A percentile compares a stretch with the other conserved stretches of the same genome.
Evolutionary conservation across 441 rosid species (phyloP).

Genomic region (Adansonia gregorii): DNA sequence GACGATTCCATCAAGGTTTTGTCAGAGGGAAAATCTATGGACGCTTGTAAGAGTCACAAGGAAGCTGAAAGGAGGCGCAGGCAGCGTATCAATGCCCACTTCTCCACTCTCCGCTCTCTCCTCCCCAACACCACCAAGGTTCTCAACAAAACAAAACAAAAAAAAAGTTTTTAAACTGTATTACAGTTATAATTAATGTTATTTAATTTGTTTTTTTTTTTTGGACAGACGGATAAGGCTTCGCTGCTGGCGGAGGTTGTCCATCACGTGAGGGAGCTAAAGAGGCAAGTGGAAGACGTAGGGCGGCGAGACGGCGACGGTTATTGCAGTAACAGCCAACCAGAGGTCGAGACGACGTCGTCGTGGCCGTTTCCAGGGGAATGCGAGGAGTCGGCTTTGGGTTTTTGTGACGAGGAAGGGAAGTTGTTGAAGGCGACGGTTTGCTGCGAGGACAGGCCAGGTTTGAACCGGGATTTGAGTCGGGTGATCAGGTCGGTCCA

Average conservation of each 20-base stretch:
- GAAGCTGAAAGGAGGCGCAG: constrained; percentile 67
- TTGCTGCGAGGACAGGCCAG: constrained; percentile 61
- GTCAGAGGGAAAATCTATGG: constrained; percentile 33
- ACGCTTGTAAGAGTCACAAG: constrained; percentile 53
- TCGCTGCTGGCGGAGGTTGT: constrained; percentile 87
- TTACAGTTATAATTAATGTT: not conserved
- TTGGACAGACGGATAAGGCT: constrained; percentile 80
- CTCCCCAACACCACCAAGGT: constrained; percentile 55
- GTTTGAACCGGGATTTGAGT: constrained; percentile 49
- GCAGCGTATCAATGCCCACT: constrained; percentile 62
- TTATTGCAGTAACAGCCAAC: constrained; percentile 25
- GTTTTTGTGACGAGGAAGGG: constrained; percentile 28
- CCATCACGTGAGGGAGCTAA: constrained; percentile 64
- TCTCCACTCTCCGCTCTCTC: constrained; percentile 60
- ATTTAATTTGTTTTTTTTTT: not conserved
- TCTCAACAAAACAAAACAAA: not conserved
- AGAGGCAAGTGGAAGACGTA: constrained; percentile 47
- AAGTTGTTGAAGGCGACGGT: constrained; percentile 42
- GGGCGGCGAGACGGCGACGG: constrained; percentile 24
- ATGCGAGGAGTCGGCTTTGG: constrained; percentile 48
- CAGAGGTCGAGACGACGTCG: constrained; percentile 15
- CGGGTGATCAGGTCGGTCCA: constrained; percentile 39
- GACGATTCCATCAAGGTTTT: constrained; percentile 33
- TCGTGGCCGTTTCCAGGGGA: constrained; percentile 46
- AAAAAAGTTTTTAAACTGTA: not conserved